phyloP scores from a whole-genome alignment of 345 rosid genomes.

The Draba incana region DNA sequence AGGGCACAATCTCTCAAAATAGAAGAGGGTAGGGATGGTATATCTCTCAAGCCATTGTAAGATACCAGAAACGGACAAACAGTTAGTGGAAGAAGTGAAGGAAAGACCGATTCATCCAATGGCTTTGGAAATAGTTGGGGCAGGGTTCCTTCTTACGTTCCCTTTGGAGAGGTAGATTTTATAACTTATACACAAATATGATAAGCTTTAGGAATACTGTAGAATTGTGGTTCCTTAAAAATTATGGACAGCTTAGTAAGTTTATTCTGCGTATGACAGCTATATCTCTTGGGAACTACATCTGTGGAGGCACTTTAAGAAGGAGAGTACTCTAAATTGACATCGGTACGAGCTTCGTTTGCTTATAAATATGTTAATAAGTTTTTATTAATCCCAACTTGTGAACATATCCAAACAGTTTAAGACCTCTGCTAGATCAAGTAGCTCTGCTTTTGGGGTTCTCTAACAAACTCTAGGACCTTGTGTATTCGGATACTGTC shows the following conservation, averaged over 20 bases:
- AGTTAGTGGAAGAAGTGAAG: slow-evolving; percentile 46
- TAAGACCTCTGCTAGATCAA: slow-evolving; percentile 10
- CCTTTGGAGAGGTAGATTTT: slow-evolving; percentile 84
- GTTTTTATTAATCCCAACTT: neutral
- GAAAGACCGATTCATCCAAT: slow-evolving; percentile 42
- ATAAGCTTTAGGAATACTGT: slow-evolving; percentile 6
- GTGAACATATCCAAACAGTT: too few relatives aligned
- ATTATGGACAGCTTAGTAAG: slow-evolving; percentile 6
- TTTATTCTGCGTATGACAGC: slow-evolving; percentile 49
- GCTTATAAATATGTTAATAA: slow-evolving; percentile 20
- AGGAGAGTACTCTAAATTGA: slow-evolving; percentile 90
- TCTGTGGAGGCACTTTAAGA: slow-evolving; percentile 89
- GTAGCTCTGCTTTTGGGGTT: slow-evolving; percentile 7
- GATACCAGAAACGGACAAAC: slow-evolving; percentile 45
- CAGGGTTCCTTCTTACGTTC: slow-evolving; percentile 86
- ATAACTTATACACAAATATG: neutral
- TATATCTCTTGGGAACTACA: slow-evolving; percentile 76
- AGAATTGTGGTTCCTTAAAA: slow-evolving; percentile 2
- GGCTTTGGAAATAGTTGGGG: slow-evolving; percentile 64
- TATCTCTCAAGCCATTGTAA: slow-evolving; percentile 83
- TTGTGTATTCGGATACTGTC: neutral
- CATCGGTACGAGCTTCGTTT: slow-evolving; percentile 82
- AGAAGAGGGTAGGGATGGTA: slow-evolving; percentile 92
- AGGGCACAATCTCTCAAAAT: slow-evolving; percentile 90
- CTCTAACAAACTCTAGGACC: neutral